These are phyloP conservation scores for Leptographium galeiforme DNA, from an alignment of 2,329 filamentous ascomycete species.

Conservation along the genomic window DNA sequence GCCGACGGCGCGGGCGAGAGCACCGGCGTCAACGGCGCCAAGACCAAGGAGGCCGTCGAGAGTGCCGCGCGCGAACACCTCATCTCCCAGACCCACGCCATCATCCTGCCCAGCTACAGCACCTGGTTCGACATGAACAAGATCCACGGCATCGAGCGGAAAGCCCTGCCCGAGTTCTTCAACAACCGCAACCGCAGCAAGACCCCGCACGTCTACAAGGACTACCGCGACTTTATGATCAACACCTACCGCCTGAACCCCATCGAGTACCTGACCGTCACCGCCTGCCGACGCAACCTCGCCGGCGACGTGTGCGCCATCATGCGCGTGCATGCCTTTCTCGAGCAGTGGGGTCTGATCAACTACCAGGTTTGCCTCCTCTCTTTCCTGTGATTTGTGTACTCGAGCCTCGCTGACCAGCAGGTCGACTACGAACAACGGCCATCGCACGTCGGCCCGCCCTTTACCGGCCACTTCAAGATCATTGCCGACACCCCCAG, in stretches of 20 bases:
- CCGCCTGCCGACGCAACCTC: constrained; percentile 84
- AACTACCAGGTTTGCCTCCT: constrained; percentile 99
- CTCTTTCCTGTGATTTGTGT: no score
- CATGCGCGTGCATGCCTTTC: constrained; percentile 94
- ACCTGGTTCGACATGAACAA: constrained; percentile 98
- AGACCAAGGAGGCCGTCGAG: constrained; percentile 72
- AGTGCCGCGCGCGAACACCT: constrained; percentile 82
- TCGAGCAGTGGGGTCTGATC: constrained; percentile 97
- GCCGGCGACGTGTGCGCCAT: constrained; percentile 97
- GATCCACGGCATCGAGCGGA: constrained; percentile 83
- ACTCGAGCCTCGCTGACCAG: background rate
- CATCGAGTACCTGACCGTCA: constrained; percentile 91
- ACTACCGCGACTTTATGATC: constrained; percentile 99
- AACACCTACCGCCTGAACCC: constrained; percentile 97
- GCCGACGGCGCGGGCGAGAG: constrained; percentile 30
- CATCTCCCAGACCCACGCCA: constrained; percentile 84
- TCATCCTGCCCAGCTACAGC: constrained; percentile 93
- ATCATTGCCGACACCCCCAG: constrained; percentile 91
- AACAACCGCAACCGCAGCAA: constrained; percentile 97
- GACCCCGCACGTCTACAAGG: constrained; percentile 92
- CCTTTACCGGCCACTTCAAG: constrained; percentile 95
- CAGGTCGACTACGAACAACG: constrained; percentile 93
- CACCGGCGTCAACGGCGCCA: constrained; percentile 34
- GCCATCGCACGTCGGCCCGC: constrained; percentile 88
- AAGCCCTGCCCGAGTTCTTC: constrained; percentile 95